Evolutionary conservation across 2,329 filamentous ascomycete genomes (phyloP), one percentile per base, ranked within the genome.

Genomic region (Pseudohalonectria lignicola): DNA sequence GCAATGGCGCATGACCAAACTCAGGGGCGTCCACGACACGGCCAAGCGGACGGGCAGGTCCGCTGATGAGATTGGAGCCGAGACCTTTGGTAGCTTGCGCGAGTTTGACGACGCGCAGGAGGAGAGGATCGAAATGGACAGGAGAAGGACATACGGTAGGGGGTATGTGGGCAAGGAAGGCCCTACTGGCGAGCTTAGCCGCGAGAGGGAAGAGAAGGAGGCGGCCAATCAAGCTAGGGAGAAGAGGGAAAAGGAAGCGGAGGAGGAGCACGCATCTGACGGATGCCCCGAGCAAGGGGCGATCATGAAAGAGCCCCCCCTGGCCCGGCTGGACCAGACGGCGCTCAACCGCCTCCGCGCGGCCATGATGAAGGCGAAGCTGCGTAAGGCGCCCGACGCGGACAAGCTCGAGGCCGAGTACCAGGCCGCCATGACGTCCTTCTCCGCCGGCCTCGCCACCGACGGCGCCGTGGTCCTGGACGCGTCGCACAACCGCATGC

Each of bases 1-100:
- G 12, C 76, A 86, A 49, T 98, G 93, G 92, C 80, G 93, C 36
- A 94, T 98, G 88, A 94, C 82, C 5, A 95, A 88, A 57, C 74
- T 98, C 23, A 87, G 83, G 47, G 82, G 79, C 10, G 85, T 94
- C 2, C 94, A 94, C 56, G 74, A 76, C 19, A 73, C 80, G 39
- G 86, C 87, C 0, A 71, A 93, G 47, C 80, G 92, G 49, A 79
- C 67, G 1, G 79, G 79, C 0, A 71, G 71, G n/a, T 51, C 74
- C 0, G 69, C 93, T 1, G 90, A 96, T 6, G 85, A 94, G 1
- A 67, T 96, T 35, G 92, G 88, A 0, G 50, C 83, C 28, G 83
- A 94, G 48, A 73, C 86, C 11, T 95, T 83, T 52, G 90, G 88
- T 2, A 78, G 76, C 46, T 54, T 98, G 13, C 74, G 79, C 19